Percentiles rank a stretch among this genome's conserved stretches.
Evolutionary conservation across 2,329 filamentous ascomycete genomes (phyloP).

Genomic region (Penicillium sp.): DNA sequence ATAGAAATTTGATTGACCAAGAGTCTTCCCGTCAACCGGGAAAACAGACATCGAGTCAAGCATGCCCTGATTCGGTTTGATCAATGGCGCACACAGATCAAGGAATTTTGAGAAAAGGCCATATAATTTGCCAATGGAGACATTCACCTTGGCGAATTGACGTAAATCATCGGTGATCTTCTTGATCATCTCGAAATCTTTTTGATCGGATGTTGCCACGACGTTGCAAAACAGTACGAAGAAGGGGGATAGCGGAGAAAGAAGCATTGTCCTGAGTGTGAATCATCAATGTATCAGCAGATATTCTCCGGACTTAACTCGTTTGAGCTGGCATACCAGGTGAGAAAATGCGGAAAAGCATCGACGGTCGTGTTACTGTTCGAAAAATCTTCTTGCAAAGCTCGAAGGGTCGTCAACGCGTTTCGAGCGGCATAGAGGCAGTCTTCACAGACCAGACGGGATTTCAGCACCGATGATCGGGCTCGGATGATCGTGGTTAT

Average conservation of each 20-base stretch:
- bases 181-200: conserved; percentile 24
- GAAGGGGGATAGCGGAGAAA: conserved; percentile 21
- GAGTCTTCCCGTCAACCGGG: neutral
- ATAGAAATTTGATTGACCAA: conserved; percentile 1
- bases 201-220: conserved; percentile 22
- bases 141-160: conserved; percentile 22
- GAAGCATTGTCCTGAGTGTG: conserved; percentile 21
- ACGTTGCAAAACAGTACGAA: conserved; percentile 26
- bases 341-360: conserved; percentile 23
- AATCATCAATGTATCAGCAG: neutral
- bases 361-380: conserved; percentile 13
- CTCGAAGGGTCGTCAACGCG: conserved; percentile 18
- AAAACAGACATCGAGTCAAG: neutral
- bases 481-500: conserved; percentile 24
- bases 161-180: conserved; percentile 23
- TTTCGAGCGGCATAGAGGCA: conserved; percentile 24
- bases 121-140: conserved; percentile 21
- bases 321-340: conserved; percentile 12
- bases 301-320: neutral
- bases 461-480: conserved; percentile 24
- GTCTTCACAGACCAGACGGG: conserved; percentile 23
- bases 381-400: conserved; percentile 19
- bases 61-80: conserved; percentile 8
- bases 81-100: conserved; percentile 20
- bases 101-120: conserved; percentile 24